Evolutionary conservation across 2,329 filamentous ascomycete species (phyloP), one percentile per base, ranked within the genome.

Genomic region (Scopulariopsis brevicaulis): DNA sequence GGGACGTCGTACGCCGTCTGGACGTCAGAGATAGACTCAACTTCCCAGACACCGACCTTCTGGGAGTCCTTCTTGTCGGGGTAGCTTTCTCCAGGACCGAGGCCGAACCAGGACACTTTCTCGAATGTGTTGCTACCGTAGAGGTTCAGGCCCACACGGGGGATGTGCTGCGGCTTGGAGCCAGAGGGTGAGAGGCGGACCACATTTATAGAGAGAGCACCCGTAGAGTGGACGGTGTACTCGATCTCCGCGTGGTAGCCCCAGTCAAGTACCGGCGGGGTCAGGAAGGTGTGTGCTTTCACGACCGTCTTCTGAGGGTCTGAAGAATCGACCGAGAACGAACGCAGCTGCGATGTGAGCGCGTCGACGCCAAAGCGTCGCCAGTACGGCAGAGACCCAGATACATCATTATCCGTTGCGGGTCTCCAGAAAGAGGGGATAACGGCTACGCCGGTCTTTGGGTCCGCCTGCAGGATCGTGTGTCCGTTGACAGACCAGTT

Each of bases 11-110:
- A 88, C 50, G 80, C 74, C 1, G 78, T 74, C 66, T 77, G 81
- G 0, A 88, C 70, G 1, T 77, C 72, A 53, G 80, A 77, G 1
- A 83, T 70, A 1, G 62, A 63, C 14, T 66, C 63, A 2, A 71
- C 71, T 69, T 76, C 84, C 55, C 37, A 40, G 37, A 77, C 78
- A 6, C 82, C 84, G 4, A 86, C 69, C 0, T 69, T 68, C 65
- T 87, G 84, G 3, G 80, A 78, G 12, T 74, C 66, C 66, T 87
- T 86, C 71, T 79, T 85, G 70, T 90, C 86, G n/a, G 73, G 71
- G 71, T 89, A 90, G 11, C 76, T 80, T 67, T 88, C 84, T 2
- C 82, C 82, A 0, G 83, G 83, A 0, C 86, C 86, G 4, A 82
- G 79, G 7, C 86, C 85, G 64, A 83, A 87, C 85, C 85, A 90